A percentile compares a stretch with the other conserved stretches of the same genome.
These are phyloP conservation scores for Macaranga tanarius DNA, from an alignment of 441 rosid genomes.

Conservation along the genomic window DNA sequence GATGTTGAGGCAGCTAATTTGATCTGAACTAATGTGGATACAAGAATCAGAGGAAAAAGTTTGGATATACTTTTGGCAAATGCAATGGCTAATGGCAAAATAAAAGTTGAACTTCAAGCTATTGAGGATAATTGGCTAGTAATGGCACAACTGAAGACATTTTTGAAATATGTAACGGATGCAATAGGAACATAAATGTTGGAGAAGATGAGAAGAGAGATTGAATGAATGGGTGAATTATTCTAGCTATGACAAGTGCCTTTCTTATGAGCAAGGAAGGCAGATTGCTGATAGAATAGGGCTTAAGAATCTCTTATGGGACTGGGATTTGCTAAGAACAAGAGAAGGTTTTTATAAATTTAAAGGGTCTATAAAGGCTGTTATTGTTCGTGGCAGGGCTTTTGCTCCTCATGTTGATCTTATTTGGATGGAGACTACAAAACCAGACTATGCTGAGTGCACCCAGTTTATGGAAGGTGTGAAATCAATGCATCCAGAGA, in stretches of 20 bases:
- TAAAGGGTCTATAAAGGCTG: conserved; percentile 77
- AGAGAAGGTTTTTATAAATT: conserved; percentile 94
- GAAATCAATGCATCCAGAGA: conserved; percentile 62
- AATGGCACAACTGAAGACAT: conserved; percentile 69
- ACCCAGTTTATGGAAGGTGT: conserved; percentile 69
- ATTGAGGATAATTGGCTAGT: conserved; percentile 82
- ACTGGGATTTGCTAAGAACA: conserved; percentile 92
- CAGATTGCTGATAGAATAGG: conserved; percentile 71
- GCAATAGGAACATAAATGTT: conserved; percentile 58
- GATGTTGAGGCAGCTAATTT: conserved; percentile 82
- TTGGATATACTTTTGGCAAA: conserved; percentile 63
- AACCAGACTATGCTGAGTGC: conserved; percentile 78
- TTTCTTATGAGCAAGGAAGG: conserved; percentile 65
- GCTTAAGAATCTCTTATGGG: conserved; percentile 77
- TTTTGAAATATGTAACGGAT: conserved; percentile 59
- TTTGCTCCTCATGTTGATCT: conserved; percentile 75
- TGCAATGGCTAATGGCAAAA: conserved; percentile 74
- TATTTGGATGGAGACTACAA: conserved; percentile 90
- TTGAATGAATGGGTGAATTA: conserved; percentile 66
- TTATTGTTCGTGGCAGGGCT: conserved; percentile 81
- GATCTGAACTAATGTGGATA: conserved; percentile 80
- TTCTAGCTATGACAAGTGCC: conserved; percentile 63
- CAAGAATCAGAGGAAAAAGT: conserved; percentile 61
- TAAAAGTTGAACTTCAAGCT: conserved; percentile 71
- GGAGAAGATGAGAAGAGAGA: conserved; percentile 60